These are phyloP conservation scores for Cryptosporidium andersoni DNA, from an alignment of 169 alveolate species.

Conservation along the genomic window DNA sequence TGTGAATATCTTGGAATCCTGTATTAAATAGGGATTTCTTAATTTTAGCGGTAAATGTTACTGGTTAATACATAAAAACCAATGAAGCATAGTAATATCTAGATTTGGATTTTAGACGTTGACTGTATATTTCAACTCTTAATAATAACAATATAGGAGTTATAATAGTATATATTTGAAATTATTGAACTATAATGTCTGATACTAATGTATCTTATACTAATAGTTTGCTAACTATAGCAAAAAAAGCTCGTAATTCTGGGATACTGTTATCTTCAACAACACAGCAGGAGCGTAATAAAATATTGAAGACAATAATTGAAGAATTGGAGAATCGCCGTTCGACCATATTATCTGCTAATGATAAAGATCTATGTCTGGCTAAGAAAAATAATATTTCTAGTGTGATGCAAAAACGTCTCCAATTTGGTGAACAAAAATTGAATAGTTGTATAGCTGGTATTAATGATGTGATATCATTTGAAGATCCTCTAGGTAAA, in stretches of 20 bases:
- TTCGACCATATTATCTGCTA: slow-evolving; percentile 28
- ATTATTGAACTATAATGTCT: neutral
- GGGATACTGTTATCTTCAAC: slow-evolving; percentile 48
- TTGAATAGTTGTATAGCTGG: slow-evolving; percentile 16
- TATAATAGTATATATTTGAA: neutral
- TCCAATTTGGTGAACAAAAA: slow-evolving; percentile 25
- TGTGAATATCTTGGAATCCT: slow-evolving; percentile 53
- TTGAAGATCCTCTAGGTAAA: slow-evolving; percentile 71
- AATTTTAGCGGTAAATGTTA: neutral
- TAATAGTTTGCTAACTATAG: neutral
- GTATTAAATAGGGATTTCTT: slow-evolving; percentile 1
- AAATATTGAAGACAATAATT: slow-evolving; percentile 27
- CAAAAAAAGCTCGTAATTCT: slow-evolving; percentile 26
- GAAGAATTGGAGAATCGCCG: slow-evolving; percentile 15
- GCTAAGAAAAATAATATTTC: slow-evolving; percentile 39
- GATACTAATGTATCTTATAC: neutral
- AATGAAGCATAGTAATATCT: neutral
- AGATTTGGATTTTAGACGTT: neutral
- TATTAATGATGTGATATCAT: slow-evolving; percentile 33
- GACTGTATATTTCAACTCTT: neutral
- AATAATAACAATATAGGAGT: neutral
- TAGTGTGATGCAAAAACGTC: slow-evolving; percentile 34
- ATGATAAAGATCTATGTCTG: slow-evolving; percentile 40
- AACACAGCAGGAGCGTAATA: slow-evolving; percentile 41
- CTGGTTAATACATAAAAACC: too few relatives aligned